phyloP scores from a whole-genome alignment of 352 stramenopile genomes.

The Globisporangium middletonii region DNA sequence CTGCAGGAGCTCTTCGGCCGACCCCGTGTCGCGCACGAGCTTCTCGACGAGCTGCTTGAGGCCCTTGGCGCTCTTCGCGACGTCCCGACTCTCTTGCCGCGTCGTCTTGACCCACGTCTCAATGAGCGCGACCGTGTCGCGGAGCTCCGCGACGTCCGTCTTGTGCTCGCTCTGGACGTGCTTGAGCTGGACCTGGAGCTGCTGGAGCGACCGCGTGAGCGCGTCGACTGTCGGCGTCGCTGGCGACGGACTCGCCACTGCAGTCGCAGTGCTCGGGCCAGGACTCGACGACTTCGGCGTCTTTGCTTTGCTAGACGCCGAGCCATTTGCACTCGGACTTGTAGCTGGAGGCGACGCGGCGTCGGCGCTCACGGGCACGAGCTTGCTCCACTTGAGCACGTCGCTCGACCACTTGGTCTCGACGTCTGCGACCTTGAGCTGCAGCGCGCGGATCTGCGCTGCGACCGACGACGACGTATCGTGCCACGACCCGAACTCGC shows the following conservation, averaged over 20 bases:
- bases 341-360: too few relatives aligned
- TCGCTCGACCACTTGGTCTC: slow-evolving; percentile 21
- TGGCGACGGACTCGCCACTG: background rate
- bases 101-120: slow-evolving; percentile 34
- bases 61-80: slow-evolving; percentile 42
- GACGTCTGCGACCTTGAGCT: slow-evolving; percentile 23
- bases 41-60: slow-evolving; percentile 76
- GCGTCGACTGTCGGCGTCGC: slow-evolving; percentile 3
- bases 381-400: slow-evolving; percentile 27
- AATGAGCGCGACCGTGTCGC: slow-evolving; percentile 34
- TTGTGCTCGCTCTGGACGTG: slow-evolving; percentile 34
- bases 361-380: background rate
- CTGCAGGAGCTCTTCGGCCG: slow-evolving; percentile 63
- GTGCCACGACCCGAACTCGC: slow-evolving; percentile 51
- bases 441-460: slow-evolving; percentile 24
- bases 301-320: slow-evolving; percentile 2
- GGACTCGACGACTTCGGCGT: background rate
- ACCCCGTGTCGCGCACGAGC: slow-evolving; percentile 65
- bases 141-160: slow-evolving; percentile 24
- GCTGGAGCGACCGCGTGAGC: slow-evolving; percentile 20
- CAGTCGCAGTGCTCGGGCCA: background rate
- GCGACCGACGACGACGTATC: slow-evolving; percentile 30
- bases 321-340: slow-evolving; percentile 7
- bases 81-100: slow-evolving; percentile 34
- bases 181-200: slow-evolving; percentile 30